Conservation (phyloP, 805 yeast genomes). For the Ogataea parapolymorpha region DNA sequence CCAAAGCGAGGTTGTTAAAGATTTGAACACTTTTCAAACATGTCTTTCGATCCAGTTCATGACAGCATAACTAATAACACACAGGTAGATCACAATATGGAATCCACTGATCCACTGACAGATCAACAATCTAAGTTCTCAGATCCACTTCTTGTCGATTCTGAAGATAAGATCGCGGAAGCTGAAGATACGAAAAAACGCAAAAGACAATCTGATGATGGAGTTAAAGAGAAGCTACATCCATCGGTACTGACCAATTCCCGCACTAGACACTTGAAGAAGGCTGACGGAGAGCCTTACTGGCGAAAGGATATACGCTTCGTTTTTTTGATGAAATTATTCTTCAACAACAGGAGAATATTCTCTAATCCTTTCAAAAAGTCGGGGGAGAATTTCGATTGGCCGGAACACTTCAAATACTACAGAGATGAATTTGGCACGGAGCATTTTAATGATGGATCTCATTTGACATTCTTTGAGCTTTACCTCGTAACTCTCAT, state of each 20-base stretch:
- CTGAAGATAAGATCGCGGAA: conserved; percentile 1
- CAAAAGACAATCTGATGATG: conserved; percentile 16
- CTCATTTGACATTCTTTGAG: conserved; percentile 73
- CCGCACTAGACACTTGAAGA: conserved; percentile 63
- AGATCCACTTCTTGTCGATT: conserved; percentile 1
- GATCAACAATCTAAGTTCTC: background rate
- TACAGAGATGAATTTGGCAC: conserved; percentile 26
- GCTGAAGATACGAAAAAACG: conserved; percentile 14
- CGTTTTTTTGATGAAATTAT: conserved; percentile 64
- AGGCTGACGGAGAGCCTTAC: conserved; percentile 88
- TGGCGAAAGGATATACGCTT: conserved; percentile 87
- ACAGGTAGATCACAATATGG: background rate
- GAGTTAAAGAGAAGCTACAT: conserved; percentile 22
- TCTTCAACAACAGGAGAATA: conserved; percentile 59
- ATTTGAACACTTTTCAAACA: conserved; percentile 2
- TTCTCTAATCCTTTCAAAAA: conserved; percentile 61
- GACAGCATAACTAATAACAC: conserved; percentile 19
- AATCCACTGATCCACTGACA: background rate
- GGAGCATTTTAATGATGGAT: conserved; percentile 28
- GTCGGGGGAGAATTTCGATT: conserved; percentile 34
- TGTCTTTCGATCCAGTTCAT: conserved; percentile 31
- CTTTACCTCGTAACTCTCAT: conserved; percentile 79
- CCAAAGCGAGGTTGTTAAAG: background rate
- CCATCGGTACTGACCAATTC: conserved; percentile 31
- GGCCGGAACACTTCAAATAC: conserved; percentile 32